Conservation (phyloP, 164 flowering plant genomes). For the Tetrastigma voinierianum region DNA sequence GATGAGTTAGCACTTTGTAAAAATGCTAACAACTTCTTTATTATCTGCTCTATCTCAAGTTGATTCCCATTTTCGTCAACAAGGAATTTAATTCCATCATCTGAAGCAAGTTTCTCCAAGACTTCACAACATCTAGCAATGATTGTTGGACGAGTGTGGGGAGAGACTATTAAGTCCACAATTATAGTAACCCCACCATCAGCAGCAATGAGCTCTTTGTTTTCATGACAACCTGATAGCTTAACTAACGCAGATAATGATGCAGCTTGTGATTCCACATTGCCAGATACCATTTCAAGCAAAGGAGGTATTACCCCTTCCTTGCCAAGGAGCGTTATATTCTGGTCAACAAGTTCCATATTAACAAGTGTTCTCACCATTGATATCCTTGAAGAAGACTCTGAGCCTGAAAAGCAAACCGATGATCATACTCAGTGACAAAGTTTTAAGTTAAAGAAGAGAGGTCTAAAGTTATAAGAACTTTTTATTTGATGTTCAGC, state of each 20-base stretch:
- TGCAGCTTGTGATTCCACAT: conserved; percentile 40
- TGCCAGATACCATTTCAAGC: conserved; percentile 55
- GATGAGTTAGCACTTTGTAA: conserved; percentile 34
- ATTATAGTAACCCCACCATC: conserved; percentile 55
- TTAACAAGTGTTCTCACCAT: conserved; percentile 39
- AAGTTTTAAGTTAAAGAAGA: conserved; percentile 6
- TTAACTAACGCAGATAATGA: conserved; percentile 52
- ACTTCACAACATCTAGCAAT: conserved; percentile 46
- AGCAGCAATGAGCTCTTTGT: conserved; percentile 50
- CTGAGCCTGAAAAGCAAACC: conserved; percentile 42
- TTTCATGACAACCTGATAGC: conserved; percentile 39
- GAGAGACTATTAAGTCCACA: conserved; percentile 37
- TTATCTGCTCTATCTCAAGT: conserved; percentile 45
- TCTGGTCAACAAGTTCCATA: conserved; percentile 48
- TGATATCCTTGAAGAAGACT: conserved; percentile 36
- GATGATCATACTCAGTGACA: conserved; percentile 3
- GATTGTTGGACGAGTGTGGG: conserved; percentile 31
- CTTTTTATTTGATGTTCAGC: not conserved
- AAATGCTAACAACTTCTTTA: conserved; percentile 40
- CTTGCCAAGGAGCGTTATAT: conserved; percentile 53
- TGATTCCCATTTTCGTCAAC: conserved; percentile 42
- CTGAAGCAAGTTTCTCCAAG: conserved; percentile 51
- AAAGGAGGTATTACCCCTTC: conserved; percentile 59
- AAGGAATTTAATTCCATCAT: conserved; percentile 53
- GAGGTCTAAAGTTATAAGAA: not conserved